These are phyloP conservation scores for Fusarium keratoplasticum DNA, from an alignment of 2,329 filamentous ascomycete genomes.

Conservation along the genomic window DNA sequence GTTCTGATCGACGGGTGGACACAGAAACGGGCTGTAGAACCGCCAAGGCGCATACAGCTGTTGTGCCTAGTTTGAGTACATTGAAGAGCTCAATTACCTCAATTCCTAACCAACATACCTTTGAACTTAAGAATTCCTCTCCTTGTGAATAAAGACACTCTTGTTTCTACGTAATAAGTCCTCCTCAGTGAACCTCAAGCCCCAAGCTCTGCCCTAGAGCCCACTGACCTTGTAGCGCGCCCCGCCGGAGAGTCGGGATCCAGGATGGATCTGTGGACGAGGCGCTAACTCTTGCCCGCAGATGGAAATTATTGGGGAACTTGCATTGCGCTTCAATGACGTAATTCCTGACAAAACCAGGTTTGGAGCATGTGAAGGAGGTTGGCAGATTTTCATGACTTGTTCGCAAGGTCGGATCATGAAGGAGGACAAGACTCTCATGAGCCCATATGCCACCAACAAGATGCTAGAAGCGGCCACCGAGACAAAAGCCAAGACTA, in stretches of 20 bases:
- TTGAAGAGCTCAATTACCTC: not conserved
- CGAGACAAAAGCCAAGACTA: slow-evolving; percentile 5
- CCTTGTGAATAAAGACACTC: not conserved
- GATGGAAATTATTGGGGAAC: slow-evolving; percentile 22
- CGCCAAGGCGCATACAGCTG: not conserved
- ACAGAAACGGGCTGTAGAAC: not conserved
- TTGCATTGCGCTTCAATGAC: slow-evolving; percentile 32
- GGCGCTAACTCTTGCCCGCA: slow-evolving; percentile 14
- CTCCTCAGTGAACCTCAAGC: not conserved
- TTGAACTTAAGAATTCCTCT: not conserved
- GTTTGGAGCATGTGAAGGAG: slow-evolving; percentile 14
- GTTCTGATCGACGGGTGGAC: not conserved
- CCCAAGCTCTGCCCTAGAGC: slow-evolving; percentile 11
- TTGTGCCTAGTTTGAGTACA: not conserved
- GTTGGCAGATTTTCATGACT: not conserved
- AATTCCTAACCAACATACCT: no score
- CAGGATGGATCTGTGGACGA: not conserved
- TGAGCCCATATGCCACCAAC: not conserved
- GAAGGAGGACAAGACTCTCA: not conserved
- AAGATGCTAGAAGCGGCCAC: not conserved
- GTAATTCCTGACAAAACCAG: slow-evolving; percentile 14
- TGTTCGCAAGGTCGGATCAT: not conserved
- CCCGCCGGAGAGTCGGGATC: slow-evolving; percentile 14
- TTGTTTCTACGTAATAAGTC: not conserved
- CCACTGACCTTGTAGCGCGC: slow-evolving; percentile 7